These are phyloP conservation scores for Cryoendolithus antarcticus DNA, from an alignment of 2,329 filamentous ascomycete genomes.

Conservation along the genomic window DNA sequence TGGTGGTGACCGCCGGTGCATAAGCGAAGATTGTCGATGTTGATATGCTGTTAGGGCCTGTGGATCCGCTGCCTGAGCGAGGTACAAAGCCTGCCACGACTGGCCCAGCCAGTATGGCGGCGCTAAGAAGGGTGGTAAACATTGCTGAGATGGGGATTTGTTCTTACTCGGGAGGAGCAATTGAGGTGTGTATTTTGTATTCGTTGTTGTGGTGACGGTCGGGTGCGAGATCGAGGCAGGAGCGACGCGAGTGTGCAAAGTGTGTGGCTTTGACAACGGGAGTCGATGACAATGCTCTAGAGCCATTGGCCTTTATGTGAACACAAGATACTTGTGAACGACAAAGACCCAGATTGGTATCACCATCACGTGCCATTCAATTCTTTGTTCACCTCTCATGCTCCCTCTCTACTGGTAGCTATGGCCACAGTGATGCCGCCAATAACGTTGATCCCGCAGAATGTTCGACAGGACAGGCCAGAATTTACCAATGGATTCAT, in stretches of 20 bases:
- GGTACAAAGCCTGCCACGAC: slow-evolving; percentile 3
- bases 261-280: neutral
- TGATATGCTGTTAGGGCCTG: slow-evolving; percentile 2
- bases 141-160: neutral
- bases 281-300: neutral
- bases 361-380: too few relatives aligned
- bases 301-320: neutral
- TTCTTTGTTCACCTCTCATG: too few relatives aligned
- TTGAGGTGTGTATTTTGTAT: neutral
- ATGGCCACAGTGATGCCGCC: too few relatives aligned
- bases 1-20: neutral
- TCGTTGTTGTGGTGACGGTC: neutral
- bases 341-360: too few relatives aligned
- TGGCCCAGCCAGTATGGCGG: slow-evolving; percentile 7
- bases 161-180: too few relatives aligned
- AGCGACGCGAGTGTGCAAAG: neutral
- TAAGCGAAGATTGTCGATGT: slow-evolving; percentile 4
- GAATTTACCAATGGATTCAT: too few relatives aligned
- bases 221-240: neutral
- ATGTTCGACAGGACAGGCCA: too few relatives aligned
- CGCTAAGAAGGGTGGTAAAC: slow-evolving; percentile 1
- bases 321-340: too few relatives aligned
- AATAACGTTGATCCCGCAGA: too few relatives aligned
- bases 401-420: too few relatives aligned
- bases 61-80: slow-evolving; percentile 4